Conservation (phyloP, 1,284 basidiomycete species). For the Neolentinus lepideus region DNA sequence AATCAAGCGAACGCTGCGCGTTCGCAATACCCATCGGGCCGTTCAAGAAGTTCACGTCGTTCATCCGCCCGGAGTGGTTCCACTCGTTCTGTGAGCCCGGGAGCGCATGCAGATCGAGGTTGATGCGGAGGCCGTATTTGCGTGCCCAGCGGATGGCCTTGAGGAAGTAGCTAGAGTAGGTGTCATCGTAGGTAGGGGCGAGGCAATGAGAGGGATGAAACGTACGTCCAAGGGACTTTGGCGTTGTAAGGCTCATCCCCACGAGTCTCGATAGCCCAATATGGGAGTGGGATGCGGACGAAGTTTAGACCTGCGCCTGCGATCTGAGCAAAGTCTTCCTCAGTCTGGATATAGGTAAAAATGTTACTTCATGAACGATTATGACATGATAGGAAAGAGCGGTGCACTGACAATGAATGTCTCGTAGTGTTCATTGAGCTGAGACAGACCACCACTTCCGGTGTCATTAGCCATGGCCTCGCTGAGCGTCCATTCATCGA, state of each 20-base stretch:
- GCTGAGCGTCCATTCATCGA: slow-evolving; percentile 86
- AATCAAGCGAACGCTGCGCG: slow-evolving; percentile 84
- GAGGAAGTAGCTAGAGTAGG: slow-evolving; percentile 52
- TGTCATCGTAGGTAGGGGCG: background rate
- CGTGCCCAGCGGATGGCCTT: slow-evolving; percentile 90
- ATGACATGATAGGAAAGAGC: slow-evolving; percentile 9
- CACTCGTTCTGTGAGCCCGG: slow-evolving; percentile 79
- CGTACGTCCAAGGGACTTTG: slow-evolving; percentile 41
- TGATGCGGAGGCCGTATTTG: slow-evolving; percentile 92
- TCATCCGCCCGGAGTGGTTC: slow-evolving; percentile 74
- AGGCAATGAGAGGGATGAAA: slow-evolving; percentile 24
- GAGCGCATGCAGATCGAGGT: slow-evolving; percentile 78
- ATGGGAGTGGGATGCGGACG: slow-evolving; percentile 74
- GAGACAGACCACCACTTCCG: slow-evolving; percentile 42
- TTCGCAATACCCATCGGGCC: slow-evolving; percentile 57
- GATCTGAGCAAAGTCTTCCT: slow-evolving; percentile 89
- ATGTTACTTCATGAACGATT: background rate
- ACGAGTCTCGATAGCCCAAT: slow-evolving; percentile 73
- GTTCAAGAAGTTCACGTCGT: slow-evolving; percentile 60
- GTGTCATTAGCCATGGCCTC: slow-evolving; percentile 60
- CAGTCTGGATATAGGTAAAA: slow-evolving; percentile 43
- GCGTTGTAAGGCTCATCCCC: slow-evolving; percentile 51
- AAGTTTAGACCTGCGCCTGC: slow-evolving; percentile 82
- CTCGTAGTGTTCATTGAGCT: slow-evolving; percentile 80
- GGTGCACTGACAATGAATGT: slow-evolving; percentile 61